These are phyloP conservation scores for Neurospora sp. DNA, from an alignment of 495 filamentous ascomycete species.

Conservation along the genomic window DNA sequence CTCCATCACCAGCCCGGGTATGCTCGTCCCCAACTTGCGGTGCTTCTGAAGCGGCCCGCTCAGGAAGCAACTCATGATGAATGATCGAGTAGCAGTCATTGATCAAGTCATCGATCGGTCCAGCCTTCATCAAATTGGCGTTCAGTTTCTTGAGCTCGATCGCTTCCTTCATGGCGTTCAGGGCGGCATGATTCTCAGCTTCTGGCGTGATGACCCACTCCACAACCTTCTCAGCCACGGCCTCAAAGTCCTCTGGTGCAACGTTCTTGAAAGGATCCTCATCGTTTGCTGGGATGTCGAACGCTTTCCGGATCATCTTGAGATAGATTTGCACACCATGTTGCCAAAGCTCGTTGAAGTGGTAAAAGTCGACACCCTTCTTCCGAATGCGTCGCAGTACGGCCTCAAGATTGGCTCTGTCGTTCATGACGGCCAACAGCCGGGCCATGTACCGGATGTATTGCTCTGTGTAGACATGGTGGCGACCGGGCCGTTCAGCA, in stretches of 20 bases:
- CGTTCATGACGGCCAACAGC: constrained; percentile 65
- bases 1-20: background rate
- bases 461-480: constrained; percentile 86
- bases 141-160: constrained; percentile 89
- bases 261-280: constrained; percentile 77
- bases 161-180: constrained; percentile 73
- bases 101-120: constrained; percentile 80
- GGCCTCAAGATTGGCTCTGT: constrained; percentile 68
- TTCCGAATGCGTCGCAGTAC: constrained; percentile 74
- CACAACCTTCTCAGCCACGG: constrained; percentile 38
- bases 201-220: constrained; percentile 35
- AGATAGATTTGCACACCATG: constrained; percentile 66
- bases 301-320: constrained; percentile 60
- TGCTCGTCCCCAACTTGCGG: constrained; percentile 8
- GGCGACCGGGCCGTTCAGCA: constrained; percentile 78
- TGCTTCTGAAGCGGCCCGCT: constrained; percentile 25
- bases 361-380: constrained; percentile 72
- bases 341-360: constrained; percentile 79
- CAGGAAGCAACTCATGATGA: constrained; percentile 44
- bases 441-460: constrained; percentile 75
- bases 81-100: constrained; percentile 78
- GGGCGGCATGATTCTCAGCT: constrained; percentile 32
- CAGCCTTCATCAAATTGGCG: constrained; percentile 70
- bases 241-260: constrained; percentile 68
- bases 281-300: constrained; percentile 52